Evolutionary conservation across 805 yeast species (phyloP).

Genomic region (Metschnikowia cerradonensis): DNA sequence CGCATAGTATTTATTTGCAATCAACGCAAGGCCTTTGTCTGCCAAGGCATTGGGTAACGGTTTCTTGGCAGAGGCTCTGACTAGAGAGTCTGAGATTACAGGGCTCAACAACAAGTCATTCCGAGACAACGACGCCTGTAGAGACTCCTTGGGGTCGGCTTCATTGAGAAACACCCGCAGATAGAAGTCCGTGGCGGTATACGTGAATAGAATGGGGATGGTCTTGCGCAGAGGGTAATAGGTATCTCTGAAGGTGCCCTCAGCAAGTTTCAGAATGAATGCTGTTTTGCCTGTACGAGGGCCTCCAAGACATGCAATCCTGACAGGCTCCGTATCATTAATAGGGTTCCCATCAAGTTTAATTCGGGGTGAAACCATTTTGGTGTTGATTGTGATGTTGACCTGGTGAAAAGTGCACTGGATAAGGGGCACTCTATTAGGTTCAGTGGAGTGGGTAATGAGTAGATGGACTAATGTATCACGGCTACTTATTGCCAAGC

Average conservation of each 20-base stretch:
- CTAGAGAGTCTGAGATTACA: slow-evolving; percentile 23
- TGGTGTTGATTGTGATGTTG: not conserved
- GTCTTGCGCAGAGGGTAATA: slow-evolving; percentile 71
- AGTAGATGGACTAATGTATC: no score
- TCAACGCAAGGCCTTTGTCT: not conserved
- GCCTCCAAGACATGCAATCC: slow-evolving; percentile 61
- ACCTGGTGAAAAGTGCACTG: not conserved
- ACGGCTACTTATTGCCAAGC: no score
- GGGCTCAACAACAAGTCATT: slow-evolving; percentile 26
- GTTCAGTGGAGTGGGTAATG: no score
- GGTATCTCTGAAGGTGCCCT: slow-evolving; percentile 55
- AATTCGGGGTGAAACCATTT: not conserved
- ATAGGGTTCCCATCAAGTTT: slow-evolving; percentile 6
- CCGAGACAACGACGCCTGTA: slow-evolving; percentile 12
- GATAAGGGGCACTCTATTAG: no score
- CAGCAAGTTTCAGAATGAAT: slow-evolving; percentile 45
- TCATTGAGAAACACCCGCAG: slow-evolving; percentile 24
- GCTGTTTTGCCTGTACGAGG: slow-evolving; percentile 59
- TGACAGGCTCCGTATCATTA: slow-evolving; percentile 37
- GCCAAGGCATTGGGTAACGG: not conserved
- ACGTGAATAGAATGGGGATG: slow-evolving; percentile 56
- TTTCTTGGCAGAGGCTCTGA: not conserved
- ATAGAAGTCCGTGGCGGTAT: slow-evolving; percentile 32
- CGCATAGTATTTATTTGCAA: slow-evolving; percentile 20
- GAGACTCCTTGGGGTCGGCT: slow-evolving; percentile 11